Conservation (phyloP, 176 grass and related monocot species). For the Carex myosuroides region DNA sequence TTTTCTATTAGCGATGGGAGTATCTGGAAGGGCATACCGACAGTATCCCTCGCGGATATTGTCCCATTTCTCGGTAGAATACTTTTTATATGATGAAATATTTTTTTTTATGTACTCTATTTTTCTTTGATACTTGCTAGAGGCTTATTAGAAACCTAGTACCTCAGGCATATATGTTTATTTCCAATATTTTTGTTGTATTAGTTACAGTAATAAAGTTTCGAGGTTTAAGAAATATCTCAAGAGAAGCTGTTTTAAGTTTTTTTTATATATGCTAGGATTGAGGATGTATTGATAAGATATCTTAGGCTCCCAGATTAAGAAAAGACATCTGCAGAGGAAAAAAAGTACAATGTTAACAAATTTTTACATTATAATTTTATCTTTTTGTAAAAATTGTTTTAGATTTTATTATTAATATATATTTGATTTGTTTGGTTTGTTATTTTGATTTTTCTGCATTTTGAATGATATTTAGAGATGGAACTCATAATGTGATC, state of each 20-base stretch:
- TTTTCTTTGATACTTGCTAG: not conserved
- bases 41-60: no score
- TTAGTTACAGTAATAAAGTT: not conserved
- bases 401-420: not conserved
- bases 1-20: no score
- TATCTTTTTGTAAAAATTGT: not conserved
- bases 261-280: conserved; percentile 24
- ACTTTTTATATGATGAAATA: no score
- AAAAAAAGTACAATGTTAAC: not conserved
- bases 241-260: not conserved
- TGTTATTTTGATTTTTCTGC: not conserved
- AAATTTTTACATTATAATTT: not conserved
- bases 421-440: not conserved
- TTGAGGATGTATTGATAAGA: conserved; percentile 52
- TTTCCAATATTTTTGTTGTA: not conserved
- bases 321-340: conserved; percentile 30
- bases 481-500: not conserved
- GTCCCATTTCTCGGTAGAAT: not conserved
- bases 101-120: no score
- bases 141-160: not conserved
- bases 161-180: not conserved
- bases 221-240: not conserved
- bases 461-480: not conserved
- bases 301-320: conserved; percentile 50
- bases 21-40: no score